Evolutionary conservation across 176 grass and related monocot genomes (phyloP).

Genomic region (Carex kokanica): DNA sequence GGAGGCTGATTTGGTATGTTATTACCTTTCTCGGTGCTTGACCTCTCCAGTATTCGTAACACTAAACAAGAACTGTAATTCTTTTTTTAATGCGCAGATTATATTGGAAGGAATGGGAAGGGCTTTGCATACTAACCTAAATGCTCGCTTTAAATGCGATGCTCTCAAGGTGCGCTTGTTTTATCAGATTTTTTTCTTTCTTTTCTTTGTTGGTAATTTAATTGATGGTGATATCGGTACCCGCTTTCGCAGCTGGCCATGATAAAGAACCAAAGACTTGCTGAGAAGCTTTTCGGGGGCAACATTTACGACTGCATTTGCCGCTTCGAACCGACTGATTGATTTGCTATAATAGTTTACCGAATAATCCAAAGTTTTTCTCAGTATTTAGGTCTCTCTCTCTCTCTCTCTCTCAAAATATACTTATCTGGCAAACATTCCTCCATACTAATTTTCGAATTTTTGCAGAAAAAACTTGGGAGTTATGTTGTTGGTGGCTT

Average conservation of each 20-base stretch:
- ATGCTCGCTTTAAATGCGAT: constrained; percentile 81
- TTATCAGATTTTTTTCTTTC: neutral
- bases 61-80: constrained; percentile 11
- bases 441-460: neutral
- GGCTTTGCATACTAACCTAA: constrained; percentile 86
- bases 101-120: constrained; percentile 96
- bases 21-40: neutral
- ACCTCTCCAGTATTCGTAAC: neutral
- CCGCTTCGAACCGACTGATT: constrained; percentile 68
- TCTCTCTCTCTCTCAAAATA: neutral
- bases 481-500: neutral
- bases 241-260: constrained; percentile 70
- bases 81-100: constrained; percentile 42
- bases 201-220: neutral
- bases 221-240: neutral
- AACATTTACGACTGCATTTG: constrained; percentile 94
- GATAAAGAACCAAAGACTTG: constrained; percentile 96
- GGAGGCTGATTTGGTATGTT: constrained; percentile 81
- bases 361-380: constrained; percentile 1
- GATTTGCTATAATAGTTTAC: neutral
- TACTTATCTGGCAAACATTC: neutral
- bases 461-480: constrained; percentile 1
- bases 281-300: constrained; percentile 84
- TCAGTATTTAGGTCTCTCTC: neutral
- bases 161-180: constrained; percentile 64